phyloP scores from a whole-genome alignment of 2,329 filamentous ascomycete species.

The Penicillium sp. region DNA sequence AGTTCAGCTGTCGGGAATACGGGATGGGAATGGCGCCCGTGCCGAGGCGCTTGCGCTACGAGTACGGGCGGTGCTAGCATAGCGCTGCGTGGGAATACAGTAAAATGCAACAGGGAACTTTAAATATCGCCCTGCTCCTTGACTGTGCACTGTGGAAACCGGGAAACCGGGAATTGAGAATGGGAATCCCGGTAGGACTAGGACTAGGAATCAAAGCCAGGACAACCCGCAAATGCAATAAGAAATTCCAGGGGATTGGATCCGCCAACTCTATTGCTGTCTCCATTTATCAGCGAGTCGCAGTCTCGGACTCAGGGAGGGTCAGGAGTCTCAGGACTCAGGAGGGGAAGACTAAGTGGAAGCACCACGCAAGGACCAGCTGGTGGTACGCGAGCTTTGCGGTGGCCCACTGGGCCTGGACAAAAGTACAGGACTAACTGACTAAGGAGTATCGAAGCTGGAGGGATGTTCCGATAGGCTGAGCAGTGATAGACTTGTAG shows the following conservation, averaged over 20 bases:
- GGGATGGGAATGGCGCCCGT: too few relatives aligned
- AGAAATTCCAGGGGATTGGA: conserved; percentile 21
- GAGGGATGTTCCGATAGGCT: too few relatives aligned
- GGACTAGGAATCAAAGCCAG: too few relatives aligned
- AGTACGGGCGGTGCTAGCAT: not conserved
- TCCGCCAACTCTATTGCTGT: conserved; percentile 20
- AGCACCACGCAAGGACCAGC: conserved; percentile 20
- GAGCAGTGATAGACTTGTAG: too few relatives aligned
- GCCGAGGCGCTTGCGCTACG: not conserved
- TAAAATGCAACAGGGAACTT: too few relatives aligned
- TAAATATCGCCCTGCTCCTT: too few relatives aligned
- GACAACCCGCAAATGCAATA: conserved; percentile 3
- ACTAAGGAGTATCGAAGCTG: too few relatives aligned
- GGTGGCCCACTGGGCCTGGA: not conserved
- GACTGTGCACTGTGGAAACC: too few relatives aligned
- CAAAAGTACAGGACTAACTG: not conserved
- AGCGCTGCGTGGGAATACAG: too few relatives aligned
- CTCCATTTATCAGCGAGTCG: conserved; percentile 2
- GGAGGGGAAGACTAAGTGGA: not conserved
- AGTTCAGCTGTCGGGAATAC: too few relatives aligned
- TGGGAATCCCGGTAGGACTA: too few relatives aligned
- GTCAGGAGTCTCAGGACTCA: not conserved
- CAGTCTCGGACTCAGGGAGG: not conserved
- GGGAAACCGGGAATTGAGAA: too few relatives aligned
- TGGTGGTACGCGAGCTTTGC: conserved; percentile 1